A percentile compares a stretch with the other conserved stretches of the same genome.
These are phyloP conservation scores for Alopecurus myosuroides DNA, from an alignment of 176 grass and related monocot species.

Conservation along the genomic window DNA sequence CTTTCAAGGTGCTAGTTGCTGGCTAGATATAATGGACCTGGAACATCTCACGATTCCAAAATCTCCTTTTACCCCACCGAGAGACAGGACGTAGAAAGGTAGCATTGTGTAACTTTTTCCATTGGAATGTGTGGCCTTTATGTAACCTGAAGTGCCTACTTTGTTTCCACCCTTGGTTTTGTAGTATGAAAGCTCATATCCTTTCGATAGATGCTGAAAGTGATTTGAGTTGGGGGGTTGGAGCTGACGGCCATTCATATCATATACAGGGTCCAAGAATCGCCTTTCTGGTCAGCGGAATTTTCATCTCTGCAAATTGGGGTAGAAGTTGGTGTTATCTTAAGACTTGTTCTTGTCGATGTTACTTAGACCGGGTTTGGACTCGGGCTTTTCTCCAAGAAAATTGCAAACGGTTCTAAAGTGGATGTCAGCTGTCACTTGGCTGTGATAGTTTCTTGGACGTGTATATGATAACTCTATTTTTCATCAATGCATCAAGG, in stretches of 20 bases:
- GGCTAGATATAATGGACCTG: slow-evolving; percentile 39
- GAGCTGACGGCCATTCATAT: slow-evolving; percentile 15
- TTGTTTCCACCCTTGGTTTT: slow-evolving; percentile 19
- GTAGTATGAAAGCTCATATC: slow-evolving; percentile 31
- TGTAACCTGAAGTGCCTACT: slow-evolving; percentile 14
- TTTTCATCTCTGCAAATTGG: background rate
- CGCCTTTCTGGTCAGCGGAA: slow-evolving; percentile 16
- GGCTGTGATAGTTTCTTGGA: too few species aligned
- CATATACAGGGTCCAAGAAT: background rate
- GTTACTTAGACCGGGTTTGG: background rate
- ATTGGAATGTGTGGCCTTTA: slow-evolving; percentile 4
- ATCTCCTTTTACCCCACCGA: slow-evolving; percentile 35
- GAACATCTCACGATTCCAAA: slow-evolving; percentile 38
- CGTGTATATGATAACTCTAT: too few species aligned
- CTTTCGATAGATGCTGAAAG: slow-evolving; percentile 26
- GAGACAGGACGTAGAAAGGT: slow-evolving; percentile 34
- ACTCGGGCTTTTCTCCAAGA: background rate
- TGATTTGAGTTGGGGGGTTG: slow-evolving; percentile 17
- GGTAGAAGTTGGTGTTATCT: background rate
- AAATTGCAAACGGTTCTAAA: background rate
- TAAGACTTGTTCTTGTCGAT: background rate
- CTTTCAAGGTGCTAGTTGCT: slow-evolving; percentile 31
- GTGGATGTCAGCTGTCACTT: background rate
- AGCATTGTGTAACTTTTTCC: background rate
- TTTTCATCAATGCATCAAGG: too few species aligned